These are phyloP conservation scores for Brassica nigra DNA, from an alignment of 345 rosid species.

Conservation along the genomic window DNA sequence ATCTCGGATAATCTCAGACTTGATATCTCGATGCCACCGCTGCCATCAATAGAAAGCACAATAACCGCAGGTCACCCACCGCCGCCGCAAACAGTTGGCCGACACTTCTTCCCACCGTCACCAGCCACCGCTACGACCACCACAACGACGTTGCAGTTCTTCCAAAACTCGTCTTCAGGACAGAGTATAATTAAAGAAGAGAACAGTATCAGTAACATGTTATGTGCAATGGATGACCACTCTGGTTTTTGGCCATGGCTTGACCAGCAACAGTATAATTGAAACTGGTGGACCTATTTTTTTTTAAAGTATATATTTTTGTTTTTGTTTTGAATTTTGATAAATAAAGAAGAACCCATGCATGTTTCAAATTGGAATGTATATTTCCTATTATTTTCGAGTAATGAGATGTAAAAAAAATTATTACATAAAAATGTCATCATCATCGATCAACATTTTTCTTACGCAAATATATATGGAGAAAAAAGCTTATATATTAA, in stretches of 20 bases:
- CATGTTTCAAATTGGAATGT: slow-evolving; percentile 18
- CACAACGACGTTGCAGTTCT: slow-evolving; percentile 50
- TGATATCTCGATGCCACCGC: slow-evolving; percentile 75
- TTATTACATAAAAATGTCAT: neutral
- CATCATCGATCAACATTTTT: slow-evolving; percentile 8
- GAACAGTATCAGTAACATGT: slow-evolving; percentile 74
- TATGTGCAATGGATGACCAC: slow-evolving; percentile 85
- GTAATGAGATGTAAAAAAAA: slow-evolving; percentile 13
- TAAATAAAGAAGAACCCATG: slow-evolving; percentile 19
- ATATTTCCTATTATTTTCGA: too few relatives aligned
- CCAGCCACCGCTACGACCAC: slow-evolving; percentile 35
- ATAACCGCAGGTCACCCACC: slow-evolving; percentile 40
- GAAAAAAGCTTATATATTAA: neutral
- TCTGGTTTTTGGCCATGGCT: slow-evolving; percentile 97
- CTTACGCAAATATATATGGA: neutral
- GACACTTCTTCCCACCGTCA: slow-evolving; percentile 62
- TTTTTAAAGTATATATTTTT: neutral
- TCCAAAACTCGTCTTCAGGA: slow-evolving; percentile 57
- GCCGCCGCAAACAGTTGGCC: slow-evolving; percentile 49
- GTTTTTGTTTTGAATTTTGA: slow-evolving; percentile 29
- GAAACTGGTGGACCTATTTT: slow-evolving; percentile 21
- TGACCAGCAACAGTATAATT: slow-evolving; percentile 83
- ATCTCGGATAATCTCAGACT: slow-evolving; percentile 82
- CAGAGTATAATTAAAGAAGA: slow-evolving; percentile 79
- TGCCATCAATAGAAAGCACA: slow-evolving; percentile 67